Percentiles rank a stretch among this genome's conserved stretches.
Conservation (phyloP, 2,329 filamentous ascomycete species). For the Cladosporium sp. region DNA sequence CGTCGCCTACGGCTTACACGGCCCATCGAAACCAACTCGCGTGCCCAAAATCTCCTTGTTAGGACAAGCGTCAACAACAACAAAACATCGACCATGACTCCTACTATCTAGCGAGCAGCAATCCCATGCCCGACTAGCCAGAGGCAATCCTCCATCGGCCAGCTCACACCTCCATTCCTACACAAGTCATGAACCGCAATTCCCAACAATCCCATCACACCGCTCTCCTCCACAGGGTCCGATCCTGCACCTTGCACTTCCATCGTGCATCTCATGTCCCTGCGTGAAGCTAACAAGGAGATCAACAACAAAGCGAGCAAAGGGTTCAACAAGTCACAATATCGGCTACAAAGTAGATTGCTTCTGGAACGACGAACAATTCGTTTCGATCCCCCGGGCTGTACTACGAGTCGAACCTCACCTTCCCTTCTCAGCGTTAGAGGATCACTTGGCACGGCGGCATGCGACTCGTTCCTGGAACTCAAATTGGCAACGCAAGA, state of each 20-base stretch:
- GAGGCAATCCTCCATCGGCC: too few species aligned
- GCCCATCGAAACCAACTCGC: not conserved
- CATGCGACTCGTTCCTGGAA: not conserved
- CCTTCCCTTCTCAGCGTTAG: slow-evolving; percentile 8
- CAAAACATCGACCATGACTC: slow-evolving; percentile 4
- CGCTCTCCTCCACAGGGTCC: slow-evolving; percentile 4
- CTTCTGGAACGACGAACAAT: not conserved
- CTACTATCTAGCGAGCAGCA: not conserved
- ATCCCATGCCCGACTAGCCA: not conserved
- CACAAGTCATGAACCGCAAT: slow-evolving; percentile 6
- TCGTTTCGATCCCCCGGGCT: not conserved
- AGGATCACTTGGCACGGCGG: not conserved
- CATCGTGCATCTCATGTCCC: not conserved
- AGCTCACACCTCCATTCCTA: not conserved
- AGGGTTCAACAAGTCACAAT: not conserved
- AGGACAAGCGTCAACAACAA: not conserved
- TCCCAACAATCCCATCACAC: slow-evolving; percentile 18
- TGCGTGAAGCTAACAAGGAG: not conserved
- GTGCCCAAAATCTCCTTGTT: not conserved
- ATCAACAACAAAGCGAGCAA: not conserved
- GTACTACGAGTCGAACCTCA: not conserved
- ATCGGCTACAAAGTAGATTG: not conserved
- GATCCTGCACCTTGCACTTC: slow-evolving; percentile 2
- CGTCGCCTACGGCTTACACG: not conserved
- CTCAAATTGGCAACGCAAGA: not conserved